Conservation (phyloP, 2,329 filamentous ascomycete genomes). For the Cladosporium oxysporum region DNA sequence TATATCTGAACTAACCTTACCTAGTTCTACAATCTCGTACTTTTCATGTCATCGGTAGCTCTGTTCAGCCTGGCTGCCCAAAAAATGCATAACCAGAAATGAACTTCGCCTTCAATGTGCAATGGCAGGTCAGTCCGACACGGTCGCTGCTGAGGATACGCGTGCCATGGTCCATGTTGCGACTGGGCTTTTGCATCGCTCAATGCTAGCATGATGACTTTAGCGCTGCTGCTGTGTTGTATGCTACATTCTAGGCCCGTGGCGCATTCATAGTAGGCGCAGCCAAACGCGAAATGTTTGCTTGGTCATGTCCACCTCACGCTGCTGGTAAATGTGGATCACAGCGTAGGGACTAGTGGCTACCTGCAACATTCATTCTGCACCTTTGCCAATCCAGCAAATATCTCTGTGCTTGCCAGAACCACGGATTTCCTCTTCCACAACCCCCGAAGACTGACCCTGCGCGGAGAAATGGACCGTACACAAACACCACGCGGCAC, state of each 20-base stretch:
- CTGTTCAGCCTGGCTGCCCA: constrained; percentile 93
- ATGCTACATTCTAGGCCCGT: not conserved
- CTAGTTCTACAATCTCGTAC: constrained; percentile 94
- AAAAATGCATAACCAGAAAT: constrained; percentile 60
- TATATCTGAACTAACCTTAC: not conserved
- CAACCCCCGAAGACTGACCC: not conserved
- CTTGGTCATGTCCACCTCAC: not conserved
- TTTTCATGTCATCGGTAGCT: constrained; percentile 95
- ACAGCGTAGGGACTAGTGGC: not conserved
- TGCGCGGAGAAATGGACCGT: not conserved
- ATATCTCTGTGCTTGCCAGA: not conserved
- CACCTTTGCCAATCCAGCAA: not conserved
- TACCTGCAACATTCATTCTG: not conserved
- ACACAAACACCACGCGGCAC: not conserved
- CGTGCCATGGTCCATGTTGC: not conserved
- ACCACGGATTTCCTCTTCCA: not conserved
- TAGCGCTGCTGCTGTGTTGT: not conserved
- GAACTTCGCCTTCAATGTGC: not conserved
- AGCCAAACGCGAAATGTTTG: not conserved
- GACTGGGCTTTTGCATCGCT: not conserved
- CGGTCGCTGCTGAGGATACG: not conserved
- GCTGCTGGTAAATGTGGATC: not conserved
- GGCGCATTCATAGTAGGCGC: not conserved
- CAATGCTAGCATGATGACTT: not conserved
- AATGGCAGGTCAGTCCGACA: not conserved